Percentiles rank a stretch among this genome's conserved stretches.
These are phyloP conservation scores for Serendipita indica DNA, from an alignment of 768 basidiomycete species.

Conservation along the genomic window DNA sequence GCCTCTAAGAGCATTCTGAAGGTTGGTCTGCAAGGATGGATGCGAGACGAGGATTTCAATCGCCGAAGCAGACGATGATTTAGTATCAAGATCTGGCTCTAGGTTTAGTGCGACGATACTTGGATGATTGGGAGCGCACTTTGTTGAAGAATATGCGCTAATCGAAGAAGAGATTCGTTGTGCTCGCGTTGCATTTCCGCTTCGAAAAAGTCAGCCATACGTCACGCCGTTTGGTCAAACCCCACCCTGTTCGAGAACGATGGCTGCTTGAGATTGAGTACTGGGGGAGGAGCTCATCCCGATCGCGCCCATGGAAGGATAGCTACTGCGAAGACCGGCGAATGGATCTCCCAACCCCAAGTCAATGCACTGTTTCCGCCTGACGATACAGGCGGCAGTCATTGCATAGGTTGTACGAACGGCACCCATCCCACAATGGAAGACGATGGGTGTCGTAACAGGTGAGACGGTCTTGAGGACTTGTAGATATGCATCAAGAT, in stretches of 20 bases:
- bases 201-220: slow-evolving; percentile 35
- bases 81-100: slow-evolving; percentile 39
- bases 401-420: slow-evolving; percentile 95
- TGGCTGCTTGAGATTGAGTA: background rate
- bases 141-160: slow-evolving; percentile 72
- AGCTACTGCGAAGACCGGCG: slow-evolving; percentile 20
- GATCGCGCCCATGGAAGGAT: slow-evolving; percentile 27
- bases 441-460: slow-evolving; percentile 65
- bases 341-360: slow-evolving; percentile 71
- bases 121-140: slow-evolving; percentile 29
- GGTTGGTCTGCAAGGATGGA: slow-evolving; percentile 64
- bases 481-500: slow-evolving; percentile 82
- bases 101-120: background rate
- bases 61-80: slow-evolving; percentile 56
- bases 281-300: slow-evolving; percentile 6
- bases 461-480: slow-evolving; percentile 74
- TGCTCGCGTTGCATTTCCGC: slow-evolving; percentile 68
- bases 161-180: slow-evolving; percentile 54
- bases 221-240: background rate
- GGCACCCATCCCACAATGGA: slow-evolving; percentile 94
- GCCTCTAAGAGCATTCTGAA: slow-evolving; percentile 82
- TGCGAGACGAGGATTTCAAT: slow-evolving; percentile 73
- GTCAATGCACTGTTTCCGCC: slow-evolving; percentile 55
- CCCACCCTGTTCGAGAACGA: slow-evolving; percentile 29
- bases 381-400: slow-evolving; percentile 79